These are phyloP conservation scores for Sarcodon aspratus DNA, from an alignment of 768 basidiomycete genomes.

Conservation along the genomic window DNA sequence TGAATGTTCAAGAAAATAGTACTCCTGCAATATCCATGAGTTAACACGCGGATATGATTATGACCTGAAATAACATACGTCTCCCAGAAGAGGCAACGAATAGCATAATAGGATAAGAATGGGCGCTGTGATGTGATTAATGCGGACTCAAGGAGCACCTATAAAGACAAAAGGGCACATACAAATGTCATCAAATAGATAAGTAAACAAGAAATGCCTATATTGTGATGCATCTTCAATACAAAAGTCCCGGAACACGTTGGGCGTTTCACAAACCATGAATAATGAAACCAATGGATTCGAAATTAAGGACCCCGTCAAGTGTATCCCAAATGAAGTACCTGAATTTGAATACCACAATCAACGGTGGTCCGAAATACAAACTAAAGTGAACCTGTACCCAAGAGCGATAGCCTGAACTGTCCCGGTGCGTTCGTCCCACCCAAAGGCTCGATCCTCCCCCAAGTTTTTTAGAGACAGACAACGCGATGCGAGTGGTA, in stretches of 20 bases:
- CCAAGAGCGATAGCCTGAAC: conserved; percentile 62
- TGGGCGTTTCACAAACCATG: conserved; percentile 39
- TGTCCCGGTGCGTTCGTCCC: conserved; percentile 45
- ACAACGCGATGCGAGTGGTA: conserved; percentile 49
- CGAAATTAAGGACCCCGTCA: conserved; percentile 57
- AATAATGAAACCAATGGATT: conserved; percentile 62
- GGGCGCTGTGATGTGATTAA: conserved; percentile 27
- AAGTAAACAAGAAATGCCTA: conserved; percentile 49
- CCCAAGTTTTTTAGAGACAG: conserved; percentile 35
- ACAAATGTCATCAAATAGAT: conserved; percentile 69
- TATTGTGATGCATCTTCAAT: conserved; percentile 1
- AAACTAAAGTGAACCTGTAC: conserved; percentile 24
- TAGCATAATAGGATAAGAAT: conserved; percentile 70
- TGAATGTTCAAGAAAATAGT: conserved; percentile 85
- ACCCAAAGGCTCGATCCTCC: conserved; percentile 68
- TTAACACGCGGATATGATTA: background rate
- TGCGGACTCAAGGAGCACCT: background rate
- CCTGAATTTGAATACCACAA: conserved; percentile 18
- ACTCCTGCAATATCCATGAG: conserved; percentile 29
- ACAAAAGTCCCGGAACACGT: background rate
- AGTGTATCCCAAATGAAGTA: conserved; percentile 82
- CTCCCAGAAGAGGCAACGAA: conserved; percentile 79
- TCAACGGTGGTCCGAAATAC: background rate
- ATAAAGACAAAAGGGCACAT: conserved; percentile 16
- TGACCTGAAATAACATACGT: conserved; percentile 27